A percentile compares a stretch with the other conserved stretches of the same genome.
These are phyloP conservation scores for Coniochaeta sp. DNA, from an alignment of 2,329 filamentous ascomycete species.

Conservation along the genomic window DNA sequence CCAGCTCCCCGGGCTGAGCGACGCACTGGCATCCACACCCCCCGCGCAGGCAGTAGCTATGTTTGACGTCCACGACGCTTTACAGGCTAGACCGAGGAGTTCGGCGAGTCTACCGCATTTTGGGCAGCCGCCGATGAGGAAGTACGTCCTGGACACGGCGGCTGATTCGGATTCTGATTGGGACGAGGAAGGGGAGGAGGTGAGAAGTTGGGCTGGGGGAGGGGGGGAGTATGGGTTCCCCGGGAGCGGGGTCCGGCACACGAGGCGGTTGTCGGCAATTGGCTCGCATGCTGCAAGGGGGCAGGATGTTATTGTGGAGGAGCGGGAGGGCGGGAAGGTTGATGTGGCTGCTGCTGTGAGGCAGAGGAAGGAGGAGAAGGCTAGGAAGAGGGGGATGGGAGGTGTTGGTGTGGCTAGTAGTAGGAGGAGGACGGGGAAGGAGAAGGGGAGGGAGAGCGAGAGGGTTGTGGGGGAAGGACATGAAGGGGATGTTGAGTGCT, in stretches of 20 bases:
- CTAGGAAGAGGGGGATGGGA: not conserved
- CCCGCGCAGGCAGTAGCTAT: not conserved
- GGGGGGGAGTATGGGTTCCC: not conserved
- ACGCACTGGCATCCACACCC: conserved; percentile 5
- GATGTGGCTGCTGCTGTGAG: not conserved
- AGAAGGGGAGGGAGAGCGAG: not conserved
- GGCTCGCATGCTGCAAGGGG: not conserved
- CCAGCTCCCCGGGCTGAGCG: conserved; percentile 27
- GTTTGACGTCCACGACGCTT: not conserved
- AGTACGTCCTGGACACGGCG: not conserved
- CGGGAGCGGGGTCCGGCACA: not conserved
- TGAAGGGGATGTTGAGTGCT: not conserved
- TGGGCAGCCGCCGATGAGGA: not conserved
- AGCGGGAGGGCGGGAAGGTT: conserved; percentile 2
- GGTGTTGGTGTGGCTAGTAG: not conserved
- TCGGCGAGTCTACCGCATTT: not conserved
- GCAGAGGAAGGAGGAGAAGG: conserved; percentile 5
- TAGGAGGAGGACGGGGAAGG: not conserved
- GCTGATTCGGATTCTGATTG: not conserved
- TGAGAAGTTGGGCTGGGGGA: not conserved
- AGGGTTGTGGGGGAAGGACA: not conserved
- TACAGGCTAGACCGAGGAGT: not conserved
- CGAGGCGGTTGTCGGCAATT: conserved; percentile 8
- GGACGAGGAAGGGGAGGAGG: not conserved
- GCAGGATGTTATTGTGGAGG: conserved; percentile 1